A percentile compares a stretch with the other conserved stretches of the same genome.
These are phyloP conservation scores for Cryphonectria naterciae DNA, from an alignment of 2,329 filamentous ascomycete genomes.

Conservation along the genomic window DNA sequence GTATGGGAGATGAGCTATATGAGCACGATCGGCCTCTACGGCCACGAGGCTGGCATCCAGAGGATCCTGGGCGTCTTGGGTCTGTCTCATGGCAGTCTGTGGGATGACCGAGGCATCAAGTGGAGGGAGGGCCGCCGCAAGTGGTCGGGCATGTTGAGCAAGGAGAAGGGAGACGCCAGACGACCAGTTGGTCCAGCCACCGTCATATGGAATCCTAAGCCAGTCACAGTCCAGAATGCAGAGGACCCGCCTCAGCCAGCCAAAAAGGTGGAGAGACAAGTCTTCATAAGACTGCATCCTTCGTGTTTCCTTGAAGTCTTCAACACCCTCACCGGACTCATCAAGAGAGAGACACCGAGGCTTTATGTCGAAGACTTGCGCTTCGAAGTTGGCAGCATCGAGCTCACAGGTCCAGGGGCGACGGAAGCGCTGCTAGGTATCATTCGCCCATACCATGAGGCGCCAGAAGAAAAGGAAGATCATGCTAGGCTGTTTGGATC, in stretches of 20 bases:
- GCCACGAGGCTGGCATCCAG: constrained; percentile 64
- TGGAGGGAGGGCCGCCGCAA: constrained; percentile 65
- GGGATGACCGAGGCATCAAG: constrained; percentile 66
- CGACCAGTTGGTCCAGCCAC: constrained; percentile 73
- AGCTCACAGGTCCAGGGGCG: constrained; percentile 68
- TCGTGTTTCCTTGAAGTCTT: constrained; percentile 75
- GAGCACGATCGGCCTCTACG: constrained; percentile 80
- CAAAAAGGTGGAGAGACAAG: constrained; percentile 41
- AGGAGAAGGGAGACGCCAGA: constrained; percentile 56
- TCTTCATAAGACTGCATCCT: constrained; percentile 81
- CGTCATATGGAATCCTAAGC: constrained; percentile 71
- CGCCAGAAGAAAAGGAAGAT: constrained; percentile 38
- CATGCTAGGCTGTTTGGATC: constrained; percentile 56
- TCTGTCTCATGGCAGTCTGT: constrained; percentile 61
- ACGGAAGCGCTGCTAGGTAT: constrained; percentile 76
- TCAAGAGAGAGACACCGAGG: constrained; percentile 63
- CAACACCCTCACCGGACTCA: constrained; percentile 61
- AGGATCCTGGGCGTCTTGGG: constrained; percentile 70
- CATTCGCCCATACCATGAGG: constrained; percentile 57
- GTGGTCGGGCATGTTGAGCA: constrained; percentile 55
- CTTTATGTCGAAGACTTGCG: constrained; percentile 70
- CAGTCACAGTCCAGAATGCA: constrained; percentile 29
- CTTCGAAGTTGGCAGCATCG: constrained; percentile 67
- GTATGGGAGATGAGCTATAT: constrained; percentile 96
- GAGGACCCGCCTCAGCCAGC: constrained; percentile 20